Evolutionary conservation across 345 rosid genomes (phyloP), one percentile per base, ranked within the genome.

Genomic region (Acer negundo): DNA sequence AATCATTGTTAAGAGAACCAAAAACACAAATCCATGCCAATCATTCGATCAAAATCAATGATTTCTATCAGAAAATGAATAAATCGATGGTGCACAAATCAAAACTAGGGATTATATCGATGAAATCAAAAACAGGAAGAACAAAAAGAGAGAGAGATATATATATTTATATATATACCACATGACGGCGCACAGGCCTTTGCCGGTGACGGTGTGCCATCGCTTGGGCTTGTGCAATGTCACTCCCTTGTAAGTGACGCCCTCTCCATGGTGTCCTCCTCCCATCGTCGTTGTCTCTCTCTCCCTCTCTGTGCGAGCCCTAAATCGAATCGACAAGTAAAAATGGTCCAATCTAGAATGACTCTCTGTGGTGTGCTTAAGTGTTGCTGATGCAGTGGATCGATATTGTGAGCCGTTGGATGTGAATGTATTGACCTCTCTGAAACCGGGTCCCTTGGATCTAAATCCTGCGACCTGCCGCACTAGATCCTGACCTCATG

Each of bases 151-250:
- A 47, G 20, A 70, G 70, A 68, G 40, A 28, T 2, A 28, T 2
- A 28, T n/a, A n/a, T n/a, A 28, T 1, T 1, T 1, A 28, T 1
- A 28, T 4, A 35, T 0, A 72, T 82, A 92, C 97, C 98, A 94
- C 97, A 91, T 94, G 79, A 92, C 84, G 65, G 96, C 98, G 79
- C 97, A 91, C 80, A 94, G 78, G 75, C 95, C 98, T 77, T 94
- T 94, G 58, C 98, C 97, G 71, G 97, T 91, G 77, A 90, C 89
- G 64, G 76, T 69, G 80, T 94, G 97, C 97, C 97, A 94, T 75
- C 95, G 84, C 91, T 93, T 94, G 0, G 97, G 96, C 22, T 85
- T 85, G 46, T 92, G 97, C 26, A 94, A 26, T 11, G 94, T 85
- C 70, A 94, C 42, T 35, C 97, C 97, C 79, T 92, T 92, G 92